Percentiles rank a stretch among this genome's conserved stretches.
phyloP scores from a whole-genome alignment of 1,139 yeast species.

The Suhomyces maxii region DNA sequence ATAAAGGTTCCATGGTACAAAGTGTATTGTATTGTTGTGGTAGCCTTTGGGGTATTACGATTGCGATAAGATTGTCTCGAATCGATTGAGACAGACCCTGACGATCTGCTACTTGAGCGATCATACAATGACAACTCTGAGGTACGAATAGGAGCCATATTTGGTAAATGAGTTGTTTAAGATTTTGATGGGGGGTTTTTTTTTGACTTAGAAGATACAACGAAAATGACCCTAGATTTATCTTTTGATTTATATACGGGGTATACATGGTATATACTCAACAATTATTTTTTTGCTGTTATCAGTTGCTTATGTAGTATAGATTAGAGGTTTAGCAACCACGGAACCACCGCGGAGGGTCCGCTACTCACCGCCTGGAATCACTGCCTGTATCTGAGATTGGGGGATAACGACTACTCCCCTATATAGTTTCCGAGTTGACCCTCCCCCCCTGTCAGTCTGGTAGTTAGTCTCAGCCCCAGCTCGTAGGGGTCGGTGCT shows the following conservation, averaged over 20 bases:
- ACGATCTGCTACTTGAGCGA: too few species aligned
- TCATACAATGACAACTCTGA: too few species aligned
- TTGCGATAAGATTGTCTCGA: neutral
- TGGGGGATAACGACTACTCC: too few species aligned
- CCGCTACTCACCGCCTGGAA: neutral
- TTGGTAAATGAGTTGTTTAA: too few species aligned
- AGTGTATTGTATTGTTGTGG: constrained; percentile 24
- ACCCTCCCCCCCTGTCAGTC: too few species aligned
- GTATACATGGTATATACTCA: neutral
- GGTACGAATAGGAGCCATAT: neutral
- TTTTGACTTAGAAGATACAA: neutral
- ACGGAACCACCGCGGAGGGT: constrained; percentile 1
- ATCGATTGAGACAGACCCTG: too few species aligned
- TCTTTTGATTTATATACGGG: neutral
- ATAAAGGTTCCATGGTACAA: constrained; percentile 40
- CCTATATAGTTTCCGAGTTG: too few species aligned
- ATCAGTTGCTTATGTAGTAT: neutral
- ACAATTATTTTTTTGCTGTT: neutral
- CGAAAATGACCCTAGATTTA: neutral
- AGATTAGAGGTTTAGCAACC: neutral
- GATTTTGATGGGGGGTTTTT: neutral
- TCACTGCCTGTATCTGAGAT: neutral
- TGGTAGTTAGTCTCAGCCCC: too few species aligned
- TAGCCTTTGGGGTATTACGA: constrained; percentile 16
- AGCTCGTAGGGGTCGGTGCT: too few species aligned